A percentile compares a stretch with the other conserved stretches of the same genome.
phyloP scores from a whole-genome alignment of 805 yeast genomes.

The Grigorovia jiainica region DNA sequence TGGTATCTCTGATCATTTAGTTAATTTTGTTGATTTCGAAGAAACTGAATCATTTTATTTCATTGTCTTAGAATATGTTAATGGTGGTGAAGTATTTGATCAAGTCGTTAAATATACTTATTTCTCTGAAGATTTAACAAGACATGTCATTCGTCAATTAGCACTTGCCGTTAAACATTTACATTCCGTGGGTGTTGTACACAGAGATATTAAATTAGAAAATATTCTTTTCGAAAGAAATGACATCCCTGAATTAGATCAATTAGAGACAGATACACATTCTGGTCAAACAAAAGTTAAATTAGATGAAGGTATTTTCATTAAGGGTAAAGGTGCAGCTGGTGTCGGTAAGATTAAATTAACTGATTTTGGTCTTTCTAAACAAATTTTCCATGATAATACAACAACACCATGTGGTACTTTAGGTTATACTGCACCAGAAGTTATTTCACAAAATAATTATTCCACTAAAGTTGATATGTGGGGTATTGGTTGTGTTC shows the following conservation, averaged over 20 bases:
- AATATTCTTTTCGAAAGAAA: slow-evolving; percentile 57
- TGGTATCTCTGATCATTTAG: slow-evolving; percentile 42
- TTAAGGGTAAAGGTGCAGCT: slow-evolving; percentile 79
- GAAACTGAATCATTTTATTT: slow-evolving; percentile 53
- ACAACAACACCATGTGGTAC: slow-evolving; percentile 98
- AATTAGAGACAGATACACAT: slow-evolving; percentile 8
- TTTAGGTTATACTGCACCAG: slow-evolving; percentile 96
- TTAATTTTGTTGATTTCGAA: slow-evolving; percentile 51
- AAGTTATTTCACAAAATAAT: slow-evolving; percentile 81
- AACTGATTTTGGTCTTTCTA: slow-evolving; percentile 92
- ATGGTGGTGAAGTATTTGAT: slow-evolving; percentile 64
- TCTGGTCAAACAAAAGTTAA: slow-evolving; percentile 60
- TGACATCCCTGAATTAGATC: slow-evolving; percentile 35
- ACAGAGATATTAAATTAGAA: slow-evolving; percentile 74
- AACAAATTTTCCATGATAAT: slow-evolving; percentile 63
- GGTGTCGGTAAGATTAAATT: slow-evolving; percentile 78
- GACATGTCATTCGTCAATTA: slow-evolving; percentile 54
- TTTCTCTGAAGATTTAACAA: slow-evolving; percentile 50
- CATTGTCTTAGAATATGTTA: slow-evolving; percentile 56
- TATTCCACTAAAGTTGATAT: slow-evolving; percentile 90
- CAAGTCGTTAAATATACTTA: slow-evolving; percentile 55
- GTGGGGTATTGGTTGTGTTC: slow-evolving; percentile 97
- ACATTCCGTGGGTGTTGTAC: slow-evolving; percentile 68
- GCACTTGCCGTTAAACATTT: slow-evolving; percentile 55
- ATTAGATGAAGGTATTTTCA: slow-evolving; percentile 78